A percentile compares a stretch with the other conserved stretches of the same genome.
Evolutionary conservation across 2,329 filamentous ascomycete species (phyloP).

Genomic region (Zymoseptoria tritici): DNA sequence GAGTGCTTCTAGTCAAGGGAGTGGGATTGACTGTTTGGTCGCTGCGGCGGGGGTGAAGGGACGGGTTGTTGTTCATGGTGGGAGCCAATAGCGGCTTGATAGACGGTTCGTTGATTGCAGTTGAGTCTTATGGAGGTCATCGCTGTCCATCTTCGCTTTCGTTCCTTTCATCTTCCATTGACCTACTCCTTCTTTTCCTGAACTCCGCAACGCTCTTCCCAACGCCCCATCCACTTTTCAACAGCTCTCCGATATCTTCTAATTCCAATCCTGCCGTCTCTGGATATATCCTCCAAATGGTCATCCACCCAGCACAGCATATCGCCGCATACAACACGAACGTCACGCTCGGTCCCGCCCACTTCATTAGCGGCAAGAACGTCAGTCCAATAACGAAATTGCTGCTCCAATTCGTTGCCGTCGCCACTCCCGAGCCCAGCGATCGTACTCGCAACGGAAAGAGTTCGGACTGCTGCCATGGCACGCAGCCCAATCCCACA

Average conservation of each 20-base stretch:
- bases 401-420: conserved; percentile 77
- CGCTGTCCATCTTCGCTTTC: not conserved
- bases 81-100: not conserved
- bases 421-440: conserved; percentile 63
- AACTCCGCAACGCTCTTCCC: conserved; percentile 12
- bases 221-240: conserved; percentile 67
- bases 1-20: conserved; percentile 55
- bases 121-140: not conserved
- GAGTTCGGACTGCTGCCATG: conserved; percentile 88
- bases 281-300: conserved; percentile 65
- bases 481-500: conserved; percentile 80
- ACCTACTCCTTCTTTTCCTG: not conserved
- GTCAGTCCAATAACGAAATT: conserved; percentile 83
- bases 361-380: conserved; percentile 80
- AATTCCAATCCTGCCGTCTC: conserved; percentile 76
- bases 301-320: conserved; percentile 59
- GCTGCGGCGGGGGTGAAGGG: conserved; percentile 30
- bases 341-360: conserved; percentile 63
- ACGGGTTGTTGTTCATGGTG: not conserved
- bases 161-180: not conserved
- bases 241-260: conserved; percentile 67
- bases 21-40: conserved; percentile 59
- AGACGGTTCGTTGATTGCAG: not conserved
- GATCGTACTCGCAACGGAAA: conserved; percentile 72
- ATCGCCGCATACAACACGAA: conserved; percentile 73